phyloP scores from a whole-genome alignment of 2,329 filamentous ascomycete genomes.

The Paracorniculantispora psalliotae region DNA sequence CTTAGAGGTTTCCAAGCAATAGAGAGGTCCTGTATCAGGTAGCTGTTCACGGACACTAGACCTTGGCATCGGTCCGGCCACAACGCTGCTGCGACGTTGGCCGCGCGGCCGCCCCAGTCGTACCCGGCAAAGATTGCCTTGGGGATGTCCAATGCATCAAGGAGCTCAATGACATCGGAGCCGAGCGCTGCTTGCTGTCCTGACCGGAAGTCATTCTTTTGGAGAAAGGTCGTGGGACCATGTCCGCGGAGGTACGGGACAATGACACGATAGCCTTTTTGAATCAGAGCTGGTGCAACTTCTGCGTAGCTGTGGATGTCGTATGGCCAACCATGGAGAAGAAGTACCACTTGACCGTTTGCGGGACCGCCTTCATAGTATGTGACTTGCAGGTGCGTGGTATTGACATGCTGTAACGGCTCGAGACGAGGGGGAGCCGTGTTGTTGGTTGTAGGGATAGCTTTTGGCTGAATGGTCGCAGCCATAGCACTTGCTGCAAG shows the following conservation, averaged over 20 bases:
- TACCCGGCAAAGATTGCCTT: conserved; percentile 25
- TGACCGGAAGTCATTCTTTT: conserved; percentile 18
- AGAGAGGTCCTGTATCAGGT: conserved; percentile 13
- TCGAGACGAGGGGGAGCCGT: conserved; percentile 4
- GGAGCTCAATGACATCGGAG: conserved; percentile 22
- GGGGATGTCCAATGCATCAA: conserved; percentile 21
- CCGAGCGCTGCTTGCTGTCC: conserved; percentile 25
- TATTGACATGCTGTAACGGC: conserved; percentile 13
- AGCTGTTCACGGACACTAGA: conserved; percentile 21
- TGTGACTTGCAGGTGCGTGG: conserved; percentile 13
- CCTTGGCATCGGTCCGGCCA: conserved; percentile 24
- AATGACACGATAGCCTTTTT: conserved; percentile 22
- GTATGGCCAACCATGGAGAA: conserved; percentile 25
- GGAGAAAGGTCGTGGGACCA: conserved; percentile 22
- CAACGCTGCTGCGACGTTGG: conserved; percentile 22
- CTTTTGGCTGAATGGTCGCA: not conserved
- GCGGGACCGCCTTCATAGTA: conserved; percentile 19
- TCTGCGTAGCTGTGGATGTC: conserved; percentile 21
- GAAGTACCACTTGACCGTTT: conserved; percentile 18
- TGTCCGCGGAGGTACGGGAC: conserved; percentile 24
- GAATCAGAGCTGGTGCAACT: conserved; percentile 19
- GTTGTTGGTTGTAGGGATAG: not conserved
- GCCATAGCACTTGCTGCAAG: not conserved
- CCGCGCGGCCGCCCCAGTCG: conserved; percentile 25
- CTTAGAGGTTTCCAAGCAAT: conserved; percentile 18